Evolutionary conservation across 1,284 basidiomycete genomes (phyloP).

Genomic region (Ceratobasidium sp.): DNA sequence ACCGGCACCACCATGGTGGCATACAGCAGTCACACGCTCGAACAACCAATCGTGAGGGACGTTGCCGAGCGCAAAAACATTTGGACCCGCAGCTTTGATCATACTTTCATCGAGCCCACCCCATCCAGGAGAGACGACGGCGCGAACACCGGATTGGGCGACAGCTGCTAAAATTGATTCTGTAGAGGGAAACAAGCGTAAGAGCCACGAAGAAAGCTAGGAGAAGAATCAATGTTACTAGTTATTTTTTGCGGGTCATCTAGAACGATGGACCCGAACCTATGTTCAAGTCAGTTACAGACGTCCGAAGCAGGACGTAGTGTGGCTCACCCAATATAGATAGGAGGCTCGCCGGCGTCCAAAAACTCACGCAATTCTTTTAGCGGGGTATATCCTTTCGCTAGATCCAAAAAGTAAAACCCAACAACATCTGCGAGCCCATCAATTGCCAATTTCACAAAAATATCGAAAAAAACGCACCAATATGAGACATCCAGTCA

Average conservation of each 20-base stretch:
- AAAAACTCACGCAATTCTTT: constrained; percentile 65
- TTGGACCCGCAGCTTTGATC: constrained; percentile 61
- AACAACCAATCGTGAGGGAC: constrained; percentile 82
- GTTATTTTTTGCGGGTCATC: constrained; percentile 71
- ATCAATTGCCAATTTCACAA: not conserved
- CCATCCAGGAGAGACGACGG: constrained; percentile 74
- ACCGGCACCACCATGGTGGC: constrained; percentile 75
- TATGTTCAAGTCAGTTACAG: constrained; percentile 50
- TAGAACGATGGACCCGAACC: constrained; percentile 74
- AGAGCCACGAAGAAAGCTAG: not conserved
- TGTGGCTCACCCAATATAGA: constrained; percentile 69
- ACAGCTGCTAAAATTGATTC: constrained; percentile 69
- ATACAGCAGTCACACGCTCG: constrained; percentile 71
- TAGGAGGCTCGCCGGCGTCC: constrained; percentile 64
- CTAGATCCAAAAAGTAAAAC: constrained; percentile 71
- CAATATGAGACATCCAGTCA: constrained; percentile 73
- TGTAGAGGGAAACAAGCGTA: constrained; percentile 48
- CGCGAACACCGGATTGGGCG: constrained; percentile 66
- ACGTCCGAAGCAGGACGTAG: not conserved
- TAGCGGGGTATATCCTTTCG: constrained; percentile 63
- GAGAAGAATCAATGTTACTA: constrained; percentile 53
- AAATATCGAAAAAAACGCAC: constrained; percentile 54
- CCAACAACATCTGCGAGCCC: constrained; percentile 67
- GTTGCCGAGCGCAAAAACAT: constrained; percentile 72
- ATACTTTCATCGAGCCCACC: constrained; percentile 66